Percentiles rank a stretch among this genome's conserved stretches.
Conservation (phyloP, 495 filamentous ascomycete species). For the Annulohypoxylon nitens region DNA sequence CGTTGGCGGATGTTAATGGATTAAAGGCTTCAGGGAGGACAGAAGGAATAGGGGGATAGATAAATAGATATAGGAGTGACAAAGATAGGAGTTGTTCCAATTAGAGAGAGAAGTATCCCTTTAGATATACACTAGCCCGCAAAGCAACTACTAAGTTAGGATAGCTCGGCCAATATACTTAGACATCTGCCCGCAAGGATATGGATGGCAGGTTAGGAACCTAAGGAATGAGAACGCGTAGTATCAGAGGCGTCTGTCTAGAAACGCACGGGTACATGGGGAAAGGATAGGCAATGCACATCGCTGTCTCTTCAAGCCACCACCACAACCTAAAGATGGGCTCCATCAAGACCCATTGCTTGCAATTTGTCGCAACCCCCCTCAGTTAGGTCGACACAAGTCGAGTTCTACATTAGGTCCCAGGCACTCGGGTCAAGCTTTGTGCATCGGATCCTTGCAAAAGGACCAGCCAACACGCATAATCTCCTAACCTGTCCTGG, state of each 20-base stretch:
- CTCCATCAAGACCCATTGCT: slow-evolving; percentile 40
- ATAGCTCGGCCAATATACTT: slow-evolving; percentile 50
- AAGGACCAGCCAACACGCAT: slow-evolving; percentile 45
- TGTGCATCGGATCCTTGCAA: slow-evolving; percentile 41
- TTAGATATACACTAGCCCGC: slow-evolving; percentile 24
- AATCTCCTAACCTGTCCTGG: slow-evolving; percentile 34
- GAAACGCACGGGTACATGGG: slow-evolving; percentile 43
- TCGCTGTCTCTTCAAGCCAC: slow-evolving; percentile 50
- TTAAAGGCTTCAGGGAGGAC: slow-evolving; percentile 30
- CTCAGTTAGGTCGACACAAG: slow-evolving; percentile 45
- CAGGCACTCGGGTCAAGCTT: slow-evolving; percentile 39
- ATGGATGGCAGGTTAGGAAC: slow-evolving; percentile 44
- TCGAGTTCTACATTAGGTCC: slow-evolving; percentile 46
- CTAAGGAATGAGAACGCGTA: slow-evolving; percentile 47
- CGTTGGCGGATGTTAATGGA: slow-evolving; percentile 34
- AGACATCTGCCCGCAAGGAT: slow-evolving; percentile 51
- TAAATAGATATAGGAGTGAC: slow-evolving; percentile 47
- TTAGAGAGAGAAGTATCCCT: slow-evolving; percentile 44
- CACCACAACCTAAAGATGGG: slow-evolving; percentile 43
- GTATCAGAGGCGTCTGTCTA: slow-evolving; percentile 43
- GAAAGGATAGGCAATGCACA: slow-evolving; percentile 42
- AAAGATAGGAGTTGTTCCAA: slow-evolving; percentile 35
- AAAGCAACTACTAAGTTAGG: slow-evolving; percentile 45
- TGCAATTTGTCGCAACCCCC: slow-evolving; percentile 42
- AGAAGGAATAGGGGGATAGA: slow-evolving; percentile 49